Conservation (phyloP, 2,329 filamentous ascomycete species). For the Parafenestella ontariensis region DNA sequence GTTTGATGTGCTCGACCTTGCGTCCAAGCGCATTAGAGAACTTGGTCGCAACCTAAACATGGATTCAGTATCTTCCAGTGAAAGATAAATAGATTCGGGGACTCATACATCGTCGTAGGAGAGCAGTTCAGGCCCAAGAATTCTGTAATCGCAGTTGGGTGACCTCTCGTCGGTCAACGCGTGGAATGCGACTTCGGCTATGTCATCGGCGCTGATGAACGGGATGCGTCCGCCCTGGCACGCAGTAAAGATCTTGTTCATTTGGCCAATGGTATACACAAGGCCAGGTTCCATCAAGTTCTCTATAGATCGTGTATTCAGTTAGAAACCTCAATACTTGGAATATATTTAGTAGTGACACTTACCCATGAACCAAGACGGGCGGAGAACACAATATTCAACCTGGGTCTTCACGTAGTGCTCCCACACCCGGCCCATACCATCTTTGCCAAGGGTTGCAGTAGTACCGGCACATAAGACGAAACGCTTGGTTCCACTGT, state of each 20-base stretch:
- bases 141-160: background rate
- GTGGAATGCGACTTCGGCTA: constrained; percentile 54
- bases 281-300: background rate
- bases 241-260: constrained; percentile 54
- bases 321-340: background rate
- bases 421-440: background rate
- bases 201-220: constrained; percentile 57
- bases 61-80: background rate
- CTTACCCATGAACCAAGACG: background rate
- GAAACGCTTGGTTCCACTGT: background rate
- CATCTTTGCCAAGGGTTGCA: background rate
- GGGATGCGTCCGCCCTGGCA: constrained; percentile 55
- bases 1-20: background rate
- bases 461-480: background rate
- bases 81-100: background rate
- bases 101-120: background rate
- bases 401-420: background rate
- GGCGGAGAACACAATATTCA: background rate
- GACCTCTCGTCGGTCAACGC: background rate
- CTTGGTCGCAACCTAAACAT: background rate
- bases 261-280: constrained; percentile 42
- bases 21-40: background rate
- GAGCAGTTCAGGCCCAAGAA: background rate
- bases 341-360: background rate
- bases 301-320: background rate